A percentile compares a stretch with the other conserved stretches of the same genome.
phyloP scores from a whole-genome alignment of 495 filamentous ascomycete genomes.

The Viridothelium virens region DNA sequence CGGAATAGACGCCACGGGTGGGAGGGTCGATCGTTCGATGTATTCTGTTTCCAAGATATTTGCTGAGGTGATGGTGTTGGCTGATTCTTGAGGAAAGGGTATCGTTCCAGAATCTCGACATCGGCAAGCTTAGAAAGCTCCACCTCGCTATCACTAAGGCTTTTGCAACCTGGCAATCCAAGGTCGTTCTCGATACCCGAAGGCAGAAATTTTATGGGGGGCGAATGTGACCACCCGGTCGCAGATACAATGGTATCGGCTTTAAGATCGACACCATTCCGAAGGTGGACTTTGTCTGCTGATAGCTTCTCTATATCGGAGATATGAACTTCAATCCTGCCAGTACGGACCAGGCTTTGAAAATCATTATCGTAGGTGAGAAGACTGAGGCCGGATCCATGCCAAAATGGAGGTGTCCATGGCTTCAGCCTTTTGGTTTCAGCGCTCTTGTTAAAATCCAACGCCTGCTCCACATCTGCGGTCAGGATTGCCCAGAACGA shows the following conservation, averaged over 20 bases:
- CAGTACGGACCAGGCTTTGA: slow-evolving; percentile 30
- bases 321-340: slow-evolving; percentile 53
- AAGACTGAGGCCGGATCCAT: slow-evolving; percentile 13
- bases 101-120: slow-evolving; percentile 55
- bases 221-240: slow-evolving; percentile 40
- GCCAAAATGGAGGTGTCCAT: slow-evolving; percentile 13
- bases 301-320: slow-evolving; percentile 51
- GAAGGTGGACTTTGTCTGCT: slow-evolving; percentile 47
- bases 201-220: slow-evolving; percentile 58
- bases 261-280: slow-evolving; percentile 47
- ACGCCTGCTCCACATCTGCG: neutral
- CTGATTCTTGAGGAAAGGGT: slow-evolving; percentile 52
- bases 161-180: slow-evolving; percentile 18
- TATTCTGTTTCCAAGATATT: slow-evolving; percentile 8
- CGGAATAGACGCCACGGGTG: slow-evolving; percentile 26
- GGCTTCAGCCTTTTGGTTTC: slow-evolving; percentile 5
- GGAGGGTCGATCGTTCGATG: neutral
- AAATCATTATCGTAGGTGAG: slow-evolving; percentile 16
- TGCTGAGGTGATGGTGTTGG: slow-evolving; percentile 21
- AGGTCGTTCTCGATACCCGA: slow-evolving; percentile 26
- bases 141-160: slow-evolving; percentile 11
- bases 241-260: slow-evolving; percentile 59
- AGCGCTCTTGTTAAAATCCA: neutral
- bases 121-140: slow-evolving; percentile 45
- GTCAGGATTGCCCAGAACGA: slow-evolving; percentile 7